Evolutionary conservation across 192 early-diverging fungal genomes (phyloP), one percentile per base, ranked within the genome.

Genomic region (Kappamyces sp.): DNA sequence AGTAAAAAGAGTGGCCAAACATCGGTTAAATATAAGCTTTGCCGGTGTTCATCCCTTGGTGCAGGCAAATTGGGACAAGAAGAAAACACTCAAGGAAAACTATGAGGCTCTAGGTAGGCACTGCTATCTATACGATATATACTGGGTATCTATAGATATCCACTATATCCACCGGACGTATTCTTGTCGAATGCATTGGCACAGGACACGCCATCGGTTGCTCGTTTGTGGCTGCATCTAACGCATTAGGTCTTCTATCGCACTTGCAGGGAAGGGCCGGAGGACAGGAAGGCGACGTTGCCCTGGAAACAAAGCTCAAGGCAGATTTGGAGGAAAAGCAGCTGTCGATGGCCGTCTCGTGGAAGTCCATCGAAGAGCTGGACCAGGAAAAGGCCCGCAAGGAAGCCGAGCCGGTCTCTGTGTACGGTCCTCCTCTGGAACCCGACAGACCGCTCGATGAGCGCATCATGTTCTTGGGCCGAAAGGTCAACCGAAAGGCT

Each of bases 51-150:
- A 68, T 50, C 73, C 73, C 31, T 51, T 80, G 44, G 58, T 72
- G 31, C 51, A 52, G 15, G 54, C 71, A 42, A 66, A 73, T 61
- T 82, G 79, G 79, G 74, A 82, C 66, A 72, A 72, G 55, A 74
- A 65, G 50, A 62, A 76, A 49, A 82, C 79, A 1, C 61, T 82
- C 15, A 49, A 65, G 10, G 74, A 82, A 58, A 82, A 82, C 71
- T 82, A 82, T 64, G 64, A 67, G 46, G 40, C 58, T 33, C 62
- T 82, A 53, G 79, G 79, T 6, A 49, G 15, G 67, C 61, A 23
- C 23, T 23, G 23, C 23, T 23, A 23, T 23, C 23, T 23, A 23
- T 23, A 23, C 23, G 23, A 23, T 23, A 23, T 23, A 23, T 23
- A 23, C 0, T 23, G 23, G 23, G 0, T 23, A 23, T 23, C 23